Conservation (phyloP, 768 basidiomycete genomes). For the Russula foetens region DNA sequence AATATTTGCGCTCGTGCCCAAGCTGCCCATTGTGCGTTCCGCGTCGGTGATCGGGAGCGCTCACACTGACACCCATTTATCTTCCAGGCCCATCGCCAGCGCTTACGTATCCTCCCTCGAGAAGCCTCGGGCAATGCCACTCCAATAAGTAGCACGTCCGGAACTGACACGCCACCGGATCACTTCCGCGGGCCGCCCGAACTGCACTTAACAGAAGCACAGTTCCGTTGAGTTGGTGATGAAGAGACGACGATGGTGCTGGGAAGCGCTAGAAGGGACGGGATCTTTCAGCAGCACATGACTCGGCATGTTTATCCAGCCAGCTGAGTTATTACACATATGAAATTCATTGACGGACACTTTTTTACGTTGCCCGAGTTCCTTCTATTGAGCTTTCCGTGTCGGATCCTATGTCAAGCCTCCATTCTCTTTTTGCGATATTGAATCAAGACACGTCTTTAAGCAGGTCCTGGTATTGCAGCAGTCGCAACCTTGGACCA, state of each 20-base stretch:
- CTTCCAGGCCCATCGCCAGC: conserved; percentile 68
- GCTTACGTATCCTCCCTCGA: conserved; percentile 67
- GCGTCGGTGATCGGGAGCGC: background rate
- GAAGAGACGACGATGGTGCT: background rate
- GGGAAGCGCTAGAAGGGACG: conserved; percentile 7
- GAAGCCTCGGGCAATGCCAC: conserved; percentile 59
- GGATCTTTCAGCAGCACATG: conserved; percentile 14
- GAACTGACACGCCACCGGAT: conserved; percentile 32
- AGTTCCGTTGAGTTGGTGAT: conserved; percentile 29
- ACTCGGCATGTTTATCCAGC: background rate
- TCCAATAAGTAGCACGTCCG: conserved; percentile 52
- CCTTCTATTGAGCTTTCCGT: background rate
- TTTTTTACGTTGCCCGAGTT: background rate
- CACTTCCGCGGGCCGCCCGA: conserved; percentile 24
- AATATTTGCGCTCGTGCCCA: conserved; percentile 81
- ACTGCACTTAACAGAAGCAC: conserved; percentile 39
- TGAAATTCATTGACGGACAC: background rate
- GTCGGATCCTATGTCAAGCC: background rate
- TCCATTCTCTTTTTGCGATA: background rate
- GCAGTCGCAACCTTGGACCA: conserved; percentile 1
- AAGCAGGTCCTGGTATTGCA: conserved; percentile 11
- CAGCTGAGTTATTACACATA: background rate
- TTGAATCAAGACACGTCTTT: background rate
- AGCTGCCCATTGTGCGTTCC: conserved; percentile 78
- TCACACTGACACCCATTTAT: background rate